These are phyloP conservation scores for Podospora pseudopauciseta DNA, from an alignment of 495 filamentous ascomycete genomes.

Conservation along the genomic window DNA sequence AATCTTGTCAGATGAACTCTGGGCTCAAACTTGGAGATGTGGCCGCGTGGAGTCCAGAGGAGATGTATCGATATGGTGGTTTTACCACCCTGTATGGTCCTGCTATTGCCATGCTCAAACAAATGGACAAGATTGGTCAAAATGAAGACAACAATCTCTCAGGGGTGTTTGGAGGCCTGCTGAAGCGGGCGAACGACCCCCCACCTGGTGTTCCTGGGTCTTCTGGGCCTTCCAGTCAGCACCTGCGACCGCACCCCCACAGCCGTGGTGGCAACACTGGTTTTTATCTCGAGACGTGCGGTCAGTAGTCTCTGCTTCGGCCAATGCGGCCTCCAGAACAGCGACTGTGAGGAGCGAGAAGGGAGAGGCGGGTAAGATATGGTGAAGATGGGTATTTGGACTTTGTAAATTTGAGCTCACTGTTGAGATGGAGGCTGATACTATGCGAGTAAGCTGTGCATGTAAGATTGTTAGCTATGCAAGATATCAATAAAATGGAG, in stretches of 20 bases:
- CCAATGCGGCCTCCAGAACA: neutral
- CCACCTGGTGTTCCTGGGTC: neutral
- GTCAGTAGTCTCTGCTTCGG: neutral
- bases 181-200: conserved; percentile 3
- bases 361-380: neutral
- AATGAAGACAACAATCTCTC: conserved; percentile 26
- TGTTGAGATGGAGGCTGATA: neutral
- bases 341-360: neutral
- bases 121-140: conserved; percentile 37
- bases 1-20: conserved; percentile 37
- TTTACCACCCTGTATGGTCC: conserved; percentile 30
- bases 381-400: neutral
- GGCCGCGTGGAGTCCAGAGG: conserved; percentile 34
- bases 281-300: neutral
- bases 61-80: conserved; percentile 23
- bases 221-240: neutral
- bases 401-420: neutral
- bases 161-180: neutral
- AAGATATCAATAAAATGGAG: too few relatives aligned
- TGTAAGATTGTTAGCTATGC: neutral
- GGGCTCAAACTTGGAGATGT: conserved; percentile 38
- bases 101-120: conserved; percentile 30
- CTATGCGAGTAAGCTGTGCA: neutral
- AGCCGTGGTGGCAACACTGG: neutral
- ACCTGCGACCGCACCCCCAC: neutral